phyloP scores from a whole-genome alignment of 768 basidiomycete species.

The Artomyces pyxidatus region DNA sequence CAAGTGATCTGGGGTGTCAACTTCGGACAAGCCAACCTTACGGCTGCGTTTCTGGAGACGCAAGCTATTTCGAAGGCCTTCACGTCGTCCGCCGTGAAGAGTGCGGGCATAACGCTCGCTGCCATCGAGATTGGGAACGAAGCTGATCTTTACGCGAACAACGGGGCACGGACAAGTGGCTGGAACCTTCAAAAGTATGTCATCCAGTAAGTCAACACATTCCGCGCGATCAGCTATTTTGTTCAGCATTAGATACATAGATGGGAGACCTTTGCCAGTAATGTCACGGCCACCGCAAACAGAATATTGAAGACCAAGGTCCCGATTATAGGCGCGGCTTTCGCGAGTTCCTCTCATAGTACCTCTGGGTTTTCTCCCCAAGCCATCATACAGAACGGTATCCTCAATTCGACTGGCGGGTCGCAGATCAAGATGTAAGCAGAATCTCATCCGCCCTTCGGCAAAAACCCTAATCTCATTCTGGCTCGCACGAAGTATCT shows the following conservation, averaged over 20 bases:
- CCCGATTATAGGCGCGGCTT: conserved; percentile 41
- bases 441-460: no score
- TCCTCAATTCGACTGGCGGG: conserved; percentile 37
- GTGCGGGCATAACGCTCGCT: conserved; percentile 40
- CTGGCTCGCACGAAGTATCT: conserved; percentile 43
- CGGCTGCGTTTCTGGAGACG: conserved; percentile 37
- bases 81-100: conserved; percentile 28
- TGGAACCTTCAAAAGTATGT: conserved; percentile 41
- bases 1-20: conserved; percentile 64
- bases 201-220: conserved; percentile 35
- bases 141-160: conserved; percentile 44
- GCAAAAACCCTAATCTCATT: no score
- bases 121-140: conserved; percentile 60
- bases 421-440: conserved; percentile 40
- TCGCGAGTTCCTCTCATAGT: conserved; percentile 41
- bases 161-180: conserved; percentile 31
- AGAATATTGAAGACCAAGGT: conserved; percentile 29
- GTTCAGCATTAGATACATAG: conserved; percentile 23
- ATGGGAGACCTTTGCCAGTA: conserved; percentile 45
- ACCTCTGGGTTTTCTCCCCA: conserved; percentile 44
- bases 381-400: conserved; percentile 38
- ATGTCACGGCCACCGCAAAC: conserved; percentile 33
- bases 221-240: neutral
- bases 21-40: conserved; percentile 33
- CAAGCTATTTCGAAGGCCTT: conserved; percentile 43